These are phyloP conservation scores for Yamadazyma siamensis DNA, from an alignment of 1,139 yeast species.

Conservation along the genomic window DNA sequence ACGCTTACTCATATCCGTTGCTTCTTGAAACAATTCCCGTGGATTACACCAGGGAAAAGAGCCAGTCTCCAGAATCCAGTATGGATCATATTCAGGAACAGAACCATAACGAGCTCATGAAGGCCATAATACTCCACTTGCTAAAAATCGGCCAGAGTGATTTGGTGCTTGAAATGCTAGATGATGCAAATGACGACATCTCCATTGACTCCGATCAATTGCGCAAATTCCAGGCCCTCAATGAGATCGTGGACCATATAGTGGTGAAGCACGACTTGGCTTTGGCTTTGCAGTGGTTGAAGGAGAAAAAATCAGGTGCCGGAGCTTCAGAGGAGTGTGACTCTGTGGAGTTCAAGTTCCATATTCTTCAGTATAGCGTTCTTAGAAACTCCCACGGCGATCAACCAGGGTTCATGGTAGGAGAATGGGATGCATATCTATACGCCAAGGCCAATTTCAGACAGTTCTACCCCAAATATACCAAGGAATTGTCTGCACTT, in stretches of 20 bases:
- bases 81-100: conserved; percentile 19
- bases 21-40: conserved; percentile 31
- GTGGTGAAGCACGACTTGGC: conserved; percentile 31
- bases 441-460: conserved; percentile 57
- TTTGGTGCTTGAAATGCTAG: conserved; percentile 29
- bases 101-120: conserved; percentile 35
- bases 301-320: conserved; percentile 17
- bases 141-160: conserved; percentile 43
- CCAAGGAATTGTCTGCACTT: conserved; percentile 50
- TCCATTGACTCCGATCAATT: conserved; percentile 24
- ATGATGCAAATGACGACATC: conserved; percentile 12
- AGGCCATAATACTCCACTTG: conserved; percentile 40
- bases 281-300: conserved; percentile 36
- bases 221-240: conserved; percentile 26
- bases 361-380: conserved; percentile 53
- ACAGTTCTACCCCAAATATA: conserved; percentile 34
- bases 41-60: conserved; percentile 10
- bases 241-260: conserved; percentile 37
- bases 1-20: conserved; percentile 43
- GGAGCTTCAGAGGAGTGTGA: background rate
- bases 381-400: too few relatives aligned
- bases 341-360: conserved; percentile 57
- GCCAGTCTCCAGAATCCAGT: background rate
- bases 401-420: too few relatives aligned
- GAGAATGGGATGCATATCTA: conserved; percentile 41